phyloP scores from a whole-genome alignment of 2,329 filamentous ascomycete genomes.

The Dothideomycetes sp. region DNA sequence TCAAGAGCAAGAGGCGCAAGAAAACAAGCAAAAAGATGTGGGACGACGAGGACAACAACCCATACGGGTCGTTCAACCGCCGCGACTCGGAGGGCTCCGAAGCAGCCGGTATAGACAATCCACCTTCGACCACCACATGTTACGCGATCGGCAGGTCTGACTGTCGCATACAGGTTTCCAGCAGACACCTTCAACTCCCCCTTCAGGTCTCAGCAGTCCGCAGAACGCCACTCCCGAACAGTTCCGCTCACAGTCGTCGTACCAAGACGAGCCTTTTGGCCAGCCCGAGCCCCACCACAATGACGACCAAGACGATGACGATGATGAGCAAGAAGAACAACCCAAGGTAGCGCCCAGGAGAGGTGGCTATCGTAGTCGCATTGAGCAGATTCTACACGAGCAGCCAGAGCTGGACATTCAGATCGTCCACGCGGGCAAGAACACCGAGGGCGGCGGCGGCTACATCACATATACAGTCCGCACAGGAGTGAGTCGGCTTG shows the following conservation, averaged over 20 bases:
- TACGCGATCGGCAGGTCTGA: conserved; percentile 1
- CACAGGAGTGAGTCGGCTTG: conserved; percentile 61
- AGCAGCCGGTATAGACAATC: conserved; percentile 39
- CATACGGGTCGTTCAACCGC: conserved; percentile 88
- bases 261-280: conserved; percentile 47
- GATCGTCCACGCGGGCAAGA: conserved; percentile 94
- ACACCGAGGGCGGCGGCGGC: conserved; percentile 77
- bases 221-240: conserved; percentile 6
- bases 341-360: conserved; percentile 52
- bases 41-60: conserved; percentile 99
- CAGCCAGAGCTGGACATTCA: conserved; percentile 81
- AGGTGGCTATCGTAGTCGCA: conserved; percentile 84
- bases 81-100: conserved; percentile 70
- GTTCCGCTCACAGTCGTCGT: conserved; percentile 7
- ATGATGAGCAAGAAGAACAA: conserved; percentile 40
- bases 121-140: neutral
- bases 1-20: too few relatives aligned
- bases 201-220: conserved; percentile 17
- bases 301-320: conserved; percentile 47
- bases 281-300: conserved; percentile 57
- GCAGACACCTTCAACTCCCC: conserved; percentile 19
- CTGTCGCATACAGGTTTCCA: conserved; percentile 7
- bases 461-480: conserved; percentile 97
- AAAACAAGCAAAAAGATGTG: conserved; percentile 57
- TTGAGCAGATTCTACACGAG: conserved; percentile 96